Evolutionary conservation across 352 stramenopile genomes (phyloP), one percentile per base, ranked within the genome.

Genomic region (Discostella stelligera): DNA sequence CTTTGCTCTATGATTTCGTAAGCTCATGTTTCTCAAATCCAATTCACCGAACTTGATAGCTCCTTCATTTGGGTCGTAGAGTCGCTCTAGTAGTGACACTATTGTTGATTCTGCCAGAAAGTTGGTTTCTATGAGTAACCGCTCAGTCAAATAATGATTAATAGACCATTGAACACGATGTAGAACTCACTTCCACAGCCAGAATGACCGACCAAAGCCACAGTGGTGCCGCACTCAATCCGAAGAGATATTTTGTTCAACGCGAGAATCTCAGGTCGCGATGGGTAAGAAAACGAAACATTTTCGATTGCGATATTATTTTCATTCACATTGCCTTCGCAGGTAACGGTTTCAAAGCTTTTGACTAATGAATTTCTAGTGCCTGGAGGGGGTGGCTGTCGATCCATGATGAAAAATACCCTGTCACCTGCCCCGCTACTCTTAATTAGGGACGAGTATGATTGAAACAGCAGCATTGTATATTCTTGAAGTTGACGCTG

Each of bases 181-280:
- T 21, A 96, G 73, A 41, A 88, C 72, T 66, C 25, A 82, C 56
- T 97, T 52, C 94, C 94, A 63, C 89, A 94, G 32, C 94, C 94
- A 68, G 78, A 93, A 20, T 86, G 73, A 0, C 95, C 95, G 27
- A 97, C 93, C 8, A 98, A 74, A 11, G 95, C 95, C 46, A 97
- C 83, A 3, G 92, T 94, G 9, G 85, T 83, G 3, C 93, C 93
- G 21, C 79, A 77, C 21, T 74, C 50, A 49, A 94, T 87, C 0
- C 70, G 49, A 14, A 95, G 62, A 68, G 71, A 80, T 25, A 94
- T 59, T 37, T 72, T 69, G 55, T 77, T 73, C 49, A 94, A 79
- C 11, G 93, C 82, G 3, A 67, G 66, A 21, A 74, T 66, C 30
- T 91, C 74, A 50, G 90, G 87, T 67, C 92, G 70, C 30, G 85